phyloP scores from a whole-genome alignment of 768 basidiomycete genomes.

The Psilocybe tampanensis region DNA sequence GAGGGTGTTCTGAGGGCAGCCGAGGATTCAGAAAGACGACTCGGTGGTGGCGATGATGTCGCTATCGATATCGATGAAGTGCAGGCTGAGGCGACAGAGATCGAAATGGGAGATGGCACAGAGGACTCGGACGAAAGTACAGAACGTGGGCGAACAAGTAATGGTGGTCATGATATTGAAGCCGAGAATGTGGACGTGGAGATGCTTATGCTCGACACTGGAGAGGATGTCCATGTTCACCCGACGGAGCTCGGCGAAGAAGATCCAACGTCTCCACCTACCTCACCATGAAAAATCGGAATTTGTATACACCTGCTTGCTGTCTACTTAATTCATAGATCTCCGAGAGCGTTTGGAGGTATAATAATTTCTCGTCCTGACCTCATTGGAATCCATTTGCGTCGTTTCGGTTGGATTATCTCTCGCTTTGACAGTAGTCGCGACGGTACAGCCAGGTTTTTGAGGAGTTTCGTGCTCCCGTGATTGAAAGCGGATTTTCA shows the following conservation, averaged over 20 bases:
- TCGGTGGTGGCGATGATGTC: background rate
- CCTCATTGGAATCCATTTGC: no score
- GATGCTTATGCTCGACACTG: background rate
- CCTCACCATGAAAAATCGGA: background rate
- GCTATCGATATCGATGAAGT: background rate
- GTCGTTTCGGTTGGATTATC: no score
- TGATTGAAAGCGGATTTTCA: no score
- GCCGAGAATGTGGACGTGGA: background rate
- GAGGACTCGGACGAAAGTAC: background rate
- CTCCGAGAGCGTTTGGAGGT: no score
- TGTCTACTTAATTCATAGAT: no score
- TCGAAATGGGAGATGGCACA: background rate
- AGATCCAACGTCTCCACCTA: no score
- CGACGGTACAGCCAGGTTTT: no score
- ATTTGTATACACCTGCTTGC: no score
- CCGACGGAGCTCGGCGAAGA: background rate
- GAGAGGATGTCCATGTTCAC: background rate
- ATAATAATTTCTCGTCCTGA: no score
- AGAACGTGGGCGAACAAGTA: background rate
- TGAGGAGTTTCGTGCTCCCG: no score
- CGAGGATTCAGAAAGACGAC: no score
- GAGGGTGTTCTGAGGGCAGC: background rate
- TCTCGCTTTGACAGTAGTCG: no score
- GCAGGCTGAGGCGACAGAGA: background rate
- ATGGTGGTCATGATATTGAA: background rate